Conservation (phyloP, 257 asterid species). For the Striga asiatica region DNA sequence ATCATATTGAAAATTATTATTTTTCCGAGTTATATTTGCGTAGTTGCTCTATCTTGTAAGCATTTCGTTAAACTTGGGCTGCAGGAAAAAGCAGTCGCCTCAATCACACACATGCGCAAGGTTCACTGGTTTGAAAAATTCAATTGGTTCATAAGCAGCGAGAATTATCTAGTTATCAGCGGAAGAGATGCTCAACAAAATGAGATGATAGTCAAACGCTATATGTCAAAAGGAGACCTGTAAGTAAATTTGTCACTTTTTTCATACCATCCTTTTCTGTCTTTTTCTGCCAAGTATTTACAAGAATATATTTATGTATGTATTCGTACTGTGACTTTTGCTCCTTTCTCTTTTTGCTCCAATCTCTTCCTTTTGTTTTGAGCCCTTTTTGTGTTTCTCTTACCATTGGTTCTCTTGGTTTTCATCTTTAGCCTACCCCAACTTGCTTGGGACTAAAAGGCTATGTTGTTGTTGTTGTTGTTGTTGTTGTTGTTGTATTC, state of each 20-base stretch:
- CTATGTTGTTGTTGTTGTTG: too few species aligned
- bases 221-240: slow-evolving; percentile 97
- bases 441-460: too few species aligned
- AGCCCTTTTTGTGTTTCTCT: too few species aligned
- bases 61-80: slow-evolving; percentile 13
- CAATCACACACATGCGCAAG: slow-evolving; percentile 91
- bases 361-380: too few species aligned
- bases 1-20: neutral
- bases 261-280: neutral
- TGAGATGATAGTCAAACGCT: slow-evolving; percentile 97
- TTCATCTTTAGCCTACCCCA: too few species aligned
- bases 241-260: slow-evolving; percentile 33
- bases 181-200: slow-evolving; percentile 98
- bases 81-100: slow-evolving; percentile 93
- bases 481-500: neutral
- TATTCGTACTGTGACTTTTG: too few species aligned
- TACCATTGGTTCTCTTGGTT: too few species aligned
- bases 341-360: too few species aligned
- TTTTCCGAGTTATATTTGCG: neutral
- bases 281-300: slow-evolving; percentile 1
- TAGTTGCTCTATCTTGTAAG: slow-evolving; percentile 11
- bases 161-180: slow-evolving; percentile 88
- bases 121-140: slow-evolving; percentile 99
- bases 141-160: slow-evolving; percentile 98
- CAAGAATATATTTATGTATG: too few species aligned